phyloP scores from a whole-genome alignment of 768 basidiomycete genomes.

The Psilocybe cubensis region DNA sequence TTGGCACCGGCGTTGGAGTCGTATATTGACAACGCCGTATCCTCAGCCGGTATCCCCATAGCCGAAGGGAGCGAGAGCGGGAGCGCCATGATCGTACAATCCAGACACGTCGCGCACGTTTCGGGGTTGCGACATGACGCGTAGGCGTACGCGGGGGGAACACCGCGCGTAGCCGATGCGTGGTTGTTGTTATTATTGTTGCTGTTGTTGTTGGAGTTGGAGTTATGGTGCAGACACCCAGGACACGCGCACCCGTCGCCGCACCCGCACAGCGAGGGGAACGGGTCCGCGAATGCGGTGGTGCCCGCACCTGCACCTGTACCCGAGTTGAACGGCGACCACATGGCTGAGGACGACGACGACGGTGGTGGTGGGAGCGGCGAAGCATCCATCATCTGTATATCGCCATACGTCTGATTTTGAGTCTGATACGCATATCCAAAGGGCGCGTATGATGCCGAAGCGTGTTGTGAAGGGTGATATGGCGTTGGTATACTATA shows the following conservation, averaged over 20 bases:
- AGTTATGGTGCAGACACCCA: constrained; percentile 63
- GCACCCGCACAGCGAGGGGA: constrained; percentile 61
- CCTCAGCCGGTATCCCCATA: constrained; percentile 39
- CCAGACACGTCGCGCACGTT: constrained; percentile 53
- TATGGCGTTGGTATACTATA: no score
- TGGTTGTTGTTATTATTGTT: no score
- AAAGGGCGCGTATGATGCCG: no score
- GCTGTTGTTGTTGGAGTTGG: no score
- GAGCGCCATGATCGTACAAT: constrained; percentile 62
- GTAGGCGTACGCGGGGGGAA: constrained; percentile 37
- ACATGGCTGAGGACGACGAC: no score
- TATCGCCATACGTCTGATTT: constrained; percentile 28
- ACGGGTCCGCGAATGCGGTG: constrained; percentile 23
- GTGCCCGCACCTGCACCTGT: constrained; percentile 20
- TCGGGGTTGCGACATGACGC: constrained; percentile 41
- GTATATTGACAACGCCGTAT: constrained; percentile 43
- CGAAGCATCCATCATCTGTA: constrained; percentile 31
- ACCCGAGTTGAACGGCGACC: not conserved
- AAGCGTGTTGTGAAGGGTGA: no score
- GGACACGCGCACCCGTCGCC: constrained; percentile 67
- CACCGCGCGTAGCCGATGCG: no score
- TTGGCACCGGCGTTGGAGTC: no score
- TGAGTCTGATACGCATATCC: no score
- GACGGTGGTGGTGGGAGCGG: constrained; percentile 15
- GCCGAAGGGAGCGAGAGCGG: constrained; percentile 39